Evolutionary conservation across 495 filamentous ascomycete species (phyloP), one percentile per base, ranked within the genome.

Genomic region (Corynascus novoguineensis): DNA sequence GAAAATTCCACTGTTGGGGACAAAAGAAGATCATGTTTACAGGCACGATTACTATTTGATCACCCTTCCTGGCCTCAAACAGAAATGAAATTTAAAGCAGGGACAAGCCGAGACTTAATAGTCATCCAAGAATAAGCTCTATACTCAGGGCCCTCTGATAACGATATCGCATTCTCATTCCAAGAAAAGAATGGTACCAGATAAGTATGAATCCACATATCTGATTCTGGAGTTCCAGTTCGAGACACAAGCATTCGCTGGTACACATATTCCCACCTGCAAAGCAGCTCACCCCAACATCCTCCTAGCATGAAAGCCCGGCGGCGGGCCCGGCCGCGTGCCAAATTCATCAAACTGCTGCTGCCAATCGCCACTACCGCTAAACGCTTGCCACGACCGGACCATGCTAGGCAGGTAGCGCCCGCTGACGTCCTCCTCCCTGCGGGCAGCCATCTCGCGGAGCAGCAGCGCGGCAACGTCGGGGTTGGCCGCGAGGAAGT

Each of bases 401-500:
- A 74, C 73, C 74, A 76, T 76, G 14, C 72, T 71, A 1, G 74
- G 74, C 38, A 76, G 54, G 22, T 45, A 9, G 0, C 61, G 19
- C 11, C 68, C 68, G 29, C 62, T 50, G 8, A 63, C 55, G 40
- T 76, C 75, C 19, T 73, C 71, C 57, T 74, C 73, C 21, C 72
- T 56, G n/a, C 75, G 51, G 11, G 60, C 62, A 12, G 72, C 67
- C 64, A 71, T 78, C 60, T 78, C 75, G 40, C 62, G 62, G 51
- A 77, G 66, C 49, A 78, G 60, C 1, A 73, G 55, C 17, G 66
- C 56, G 0, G 71, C 65, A 11, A 77, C 68, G 48, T 74, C 72
- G 9, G 75, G 73, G 50, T 76, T 66, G 6, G 55, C 65, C 4
- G 63, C 25, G 45, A 75, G 57, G 27, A 75, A 78, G 0, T 59